These are phyloP conservation scores for Saccharomycopsis malanga DNA, from an alignment of 805 yeast species.

Conservation along the genomic window DNA sequence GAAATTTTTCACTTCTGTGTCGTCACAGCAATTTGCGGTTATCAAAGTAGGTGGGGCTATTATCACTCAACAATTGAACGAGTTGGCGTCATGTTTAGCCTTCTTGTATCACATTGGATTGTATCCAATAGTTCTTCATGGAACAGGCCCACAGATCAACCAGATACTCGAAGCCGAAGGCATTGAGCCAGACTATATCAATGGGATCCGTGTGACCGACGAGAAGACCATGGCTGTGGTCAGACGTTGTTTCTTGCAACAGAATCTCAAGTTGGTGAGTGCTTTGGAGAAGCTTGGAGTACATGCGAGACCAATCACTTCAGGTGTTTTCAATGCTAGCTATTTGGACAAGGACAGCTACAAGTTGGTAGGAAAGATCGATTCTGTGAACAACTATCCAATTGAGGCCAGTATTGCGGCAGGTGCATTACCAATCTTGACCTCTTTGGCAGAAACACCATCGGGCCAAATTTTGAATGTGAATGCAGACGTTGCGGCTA, in stretches of 20 bases:
- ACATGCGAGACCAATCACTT: constrained; percentile 96
- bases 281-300: constrained; percentile 96
- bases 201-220: constrained; percentile 95
- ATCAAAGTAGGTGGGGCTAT: constrained; percentile 99
- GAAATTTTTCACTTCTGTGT: constrained; percentile 92
- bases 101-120: constrained; percentile 95
- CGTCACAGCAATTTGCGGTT: constrained; percentile 95
- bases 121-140: constrained; percentile 94
- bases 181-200: constrained; percentile 90
- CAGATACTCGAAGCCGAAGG: constrained; percentile 89
- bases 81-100: constrained; percentile 91
- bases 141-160: constrained; percentile 98
- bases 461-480: constrained; percentile 96
- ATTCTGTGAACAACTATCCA: constrained; percentile 78
- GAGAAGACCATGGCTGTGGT: constrained; percentile 93
- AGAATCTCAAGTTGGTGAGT: constrained; percentile 88
- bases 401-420: constrained; percentile 92
- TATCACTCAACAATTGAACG: constrained; percentile 88
- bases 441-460: constrained; percentile 93
- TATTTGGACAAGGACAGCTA: constrained; percentile 87
- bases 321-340: constrained; percentile 93
- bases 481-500: constrained; percentile 98
- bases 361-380: constrained; percentile 86
- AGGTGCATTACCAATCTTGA: constrained; percentile 93
- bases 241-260: constrained; percentile 90